A percentile compares a stretch with the other conserved stretches of the same genome.
Conservation (phyloP, 345 rosid species). For the Camelina neglecta region DNA sequence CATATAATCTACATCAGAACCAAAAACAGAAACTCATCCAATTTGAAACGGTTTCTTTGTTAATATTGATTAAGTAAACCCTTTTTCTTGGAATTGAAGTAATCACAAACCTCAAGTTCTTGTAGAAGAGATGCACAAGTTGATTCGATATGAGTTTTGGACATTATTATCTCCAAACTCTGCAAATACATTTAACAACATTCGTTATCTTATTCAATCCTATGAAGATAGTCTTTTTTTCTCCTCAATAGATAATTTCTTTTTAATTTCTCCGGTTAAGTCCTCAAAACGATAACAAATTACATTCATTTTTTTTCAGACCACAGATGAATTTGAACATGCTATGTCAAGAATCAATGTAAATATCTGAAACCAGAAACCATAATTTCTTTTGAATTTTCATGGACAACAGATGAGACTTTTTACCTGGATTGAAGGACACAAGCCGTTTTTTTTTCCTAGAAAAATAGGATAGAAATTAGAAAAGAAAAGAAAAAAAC, state of each 20-base stretch:
- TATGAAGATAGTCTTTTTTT: neutral
- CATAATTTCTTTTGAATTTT: neutral
- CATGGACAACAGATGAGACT: constrained; percentile 15
- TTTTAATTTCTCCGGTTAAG: neutral
- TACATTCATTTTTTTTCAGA: neutral
- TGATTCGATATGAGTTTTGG: constrained; percentile 57
- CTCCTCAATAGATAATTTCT: neutral
- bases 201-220: constrained; percentile 1
- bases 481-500: neutral
- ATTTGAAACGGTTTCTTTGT: neutral
- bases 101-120: constrained; percentile 77
- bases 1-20: constrained; percentile 63
- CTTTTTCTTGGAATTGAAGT: constrained; percentile 2
- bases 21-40: constrained; percentile 4
- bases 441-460: constrained; percentile 9
- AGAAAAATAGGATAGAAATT: constrained; percentile 15
- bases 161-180: constrained; percentile 52
- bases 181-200: constrained; percentile 22
- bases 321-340: constrained; percentile 4
- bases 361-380: neutral
- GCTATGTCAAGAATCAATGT: neutral
- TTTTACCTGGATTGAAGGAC: constrained; percentile 39
- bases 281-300: neutral
- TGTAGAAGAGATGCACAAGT: constrained; percentile 67
- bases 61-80: too few species aligned